Conservation (phyloP, 495 filamentous ascomycete genomes). For the Parachaetomium inaequale region DNA sequence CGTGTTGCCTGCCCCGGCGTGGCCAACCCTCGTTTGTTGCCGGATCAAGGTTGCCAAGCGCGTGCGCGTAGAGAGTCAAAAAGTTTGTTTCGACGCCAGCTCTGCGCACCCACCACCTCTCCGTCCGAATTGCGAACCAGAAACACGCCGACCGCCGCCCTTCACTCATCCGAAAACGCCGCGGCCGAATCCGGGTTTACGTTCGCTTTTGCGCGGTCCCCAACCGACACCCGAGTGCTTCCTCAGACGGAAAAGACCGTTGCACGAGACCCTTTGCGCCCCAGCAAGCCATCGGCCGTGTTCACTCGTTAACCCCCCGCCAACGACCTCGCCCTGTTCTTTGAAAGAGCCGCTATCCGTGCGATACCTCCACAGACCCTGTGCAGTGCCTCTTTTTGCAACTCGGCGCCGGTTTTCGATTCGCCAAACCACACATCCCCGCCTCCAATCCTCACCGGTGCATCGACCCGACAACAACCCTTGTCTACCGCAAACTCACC, state of each 20-base stretch:
- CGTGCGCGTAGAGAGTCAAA: slow-evolving; percentile 22
- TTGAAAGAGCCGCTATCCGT: neutral
- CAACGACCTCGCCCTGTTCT: neutral
- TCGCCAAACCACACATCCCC: neutral
- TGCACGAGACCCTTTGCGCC: slow-evolving; percentile 14
- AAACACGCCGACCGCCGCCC: slow-evolving; percentile 6
- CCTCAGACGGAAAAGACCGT: neutral
- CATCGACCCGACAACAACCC: neutral
- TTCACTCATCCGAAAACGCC: neutral
- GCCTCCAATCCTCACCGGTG: neutral
- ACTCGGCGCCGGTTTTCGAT: neutral
- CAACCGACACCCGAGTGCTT: neutral
- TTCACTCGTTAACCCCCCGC: slow-evolving; percentile 10
- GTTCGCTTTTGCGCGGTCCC: slow-evolving; percentile 5
- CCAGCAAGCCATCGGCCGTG: slow-evolving; percentile 12
- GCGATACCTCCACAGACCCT: neutral
- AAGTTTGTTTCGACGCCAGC: slow-evolving; percentile 20
- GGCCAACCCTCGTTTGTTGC: slow-evolving; percentile 5
- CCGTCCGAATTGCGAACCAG: slow-evolving; percentile 10
- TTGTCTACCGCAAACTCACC: slow-evolving; percentile 5
- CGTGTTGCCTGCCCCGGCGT: slow-evolving; percentile 2
- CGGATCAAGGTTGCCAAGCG: slow-evolving; percentile 17
- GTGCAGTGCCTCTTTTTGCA: neutral
- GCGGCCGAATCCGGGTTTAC: neutral
- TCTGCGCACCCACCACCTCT: slow-evolving; percentile 16